Base-by-base conservation (phyloP, 1,139 yeast species). In the Candida labiduridarum region DNA sequence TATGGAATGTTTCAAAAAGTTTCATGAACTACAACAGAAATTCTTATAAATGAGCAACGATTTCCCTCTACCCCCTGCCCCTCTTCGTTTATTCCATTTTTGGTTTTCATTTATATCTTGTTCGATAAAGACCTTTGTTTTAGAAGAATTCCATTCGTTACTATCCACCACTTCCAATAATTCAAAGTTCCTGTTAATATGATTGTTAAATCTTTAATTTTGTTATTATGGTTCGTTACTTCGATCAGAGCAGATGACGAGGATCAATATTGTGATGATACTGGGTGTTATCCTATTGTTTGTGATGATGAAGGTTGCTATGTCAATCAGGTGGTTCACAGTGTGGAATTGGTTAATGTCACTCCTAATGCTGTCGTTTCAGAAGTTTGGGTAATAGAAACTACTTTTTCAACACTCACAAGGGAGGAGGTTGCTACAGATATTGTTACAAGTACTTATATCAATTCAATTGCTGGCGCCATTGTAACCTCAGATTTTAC, bases 231-330 rank as follows among this genome's bases (percentile, higher is more conserved):
- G 34, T 34, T 44, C 8, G 33, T 44, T 4, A 25, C 18, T 3
- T 22, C 36, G 2, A 27, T 25, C 11, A 22, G 16, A 6, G 46
- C 41, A 10, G 25, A 31, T 19, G 36, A 35, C 18, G 41, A 35
- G 1, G 34, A 43, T 34, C 25, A 35, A 16, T 44, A 46, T 15
- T 46, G 48, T 39, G 44, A 40, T 27, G 40, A 46, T 30, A 31
- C 31, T 19, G 44, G 38, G 2, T 45, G 48, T 18, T 45, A 45
- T 16, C 39, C 42, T 14, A 41, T 40, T 33, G 8, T 22, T 14
- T 45, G 48, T 45, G 48, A 45, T 38, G 44, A 29, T 15, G 44
- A 36, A 16, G 38, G 16, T 12, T 46, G 48, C 5, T 45, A 38
- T 18, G 45, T 43, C 11, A 12, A 42, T 31, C 8, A 18, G 2